Base-by-base conservation (phyloP, 495 filamentous ascomycete species). In the Poronia punctata region DNA sequence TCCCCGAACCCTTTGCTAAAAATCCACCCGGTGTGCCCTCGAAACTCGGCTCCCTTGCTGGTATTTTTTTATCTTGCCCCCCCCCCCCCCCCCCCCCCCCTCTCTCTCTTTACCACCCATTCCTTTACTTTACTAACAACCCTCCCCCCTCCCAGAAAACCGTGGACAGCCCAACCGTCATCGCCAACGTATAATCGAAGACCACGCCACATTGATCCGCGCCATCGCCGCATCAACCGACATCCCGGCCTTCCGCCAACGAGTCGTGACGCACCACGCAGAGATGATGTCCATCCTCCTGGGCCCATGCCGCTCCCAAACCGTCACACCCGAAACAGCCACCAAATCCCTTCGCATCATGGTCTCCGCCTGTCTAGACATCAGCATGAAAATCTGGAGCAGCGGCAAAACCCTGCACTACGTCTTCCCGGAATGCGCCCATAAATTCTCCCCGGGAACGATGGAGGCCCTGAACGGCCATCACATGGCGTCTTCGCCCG, bases 321-420 rank as follows among this genome's bases (percentile, higher is more conserved):
- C 29, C 1, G 42, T 36, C 7, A 24, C 43, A 7, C 40, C 40
- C n/a, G 40, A 55, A 0, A 34, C 28, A 0, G 48, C 49, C 2
- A 5, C 37, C 5, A 38, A 33, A 19, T 35, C 38, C 0, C 36
- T 59, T 0, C 46, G 46, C 1, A 29, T 50, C 15, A 36, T 67
- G 36, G 47, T 42, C 5, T 21, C 43, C 12, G 38, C 32, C 2
- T 45, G 53, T 5, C 60, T 50, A 48, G 59, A 64, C 3, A 41
- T 67, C 19, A 52, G 53, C 20, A 27, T 46, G 16, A 57, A 61
- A 32, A 40, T 64, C 15, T 59, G 54, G 49, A 52, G 43, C 7
- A 62, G 59, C 1, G 46, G 52, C 11, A 50, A 53, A 33, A 61
- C 54, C 0, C 55, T 67, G n/a, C 49, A 56, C 15, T 53, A 56